Base-by-base conservation (phyloP, 306 rosid species). In the Hippophae rhamnoides region DNA sequence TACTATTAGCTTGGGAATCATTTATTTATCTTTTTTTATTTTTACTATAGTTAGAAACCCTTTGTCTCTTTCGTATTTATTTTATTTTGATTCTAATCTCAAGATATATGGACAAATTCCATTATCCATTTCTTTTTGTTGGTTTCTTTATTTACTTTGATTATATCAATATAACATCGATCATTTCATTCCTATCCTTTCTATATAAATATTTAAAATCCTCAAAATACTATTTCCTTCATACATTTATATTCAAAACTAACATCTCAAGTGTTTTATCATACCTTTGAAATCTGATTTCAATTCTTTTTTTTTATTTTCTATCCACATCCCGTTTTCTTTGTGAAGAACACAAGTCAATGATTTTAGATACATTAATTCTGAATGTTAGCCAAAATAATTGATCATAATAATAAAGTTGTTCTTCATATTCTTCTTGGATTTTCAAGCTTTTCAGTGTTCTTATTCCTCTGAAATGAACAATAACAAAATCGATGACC, bases 221-320 rank as follows among this genome's bases (percentile, higher is more conserved):
- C 25, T 53, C 14, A 53, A 2, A 41, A 63, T 61, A 60, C 72
- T 48, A 47, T 65, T 74, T 71, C 58, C 45, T 58, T 10, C 70
- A 12, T 67, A 75, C 78, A 76, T 56, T 60, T 49, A 54, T 78
- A 73, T 76, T 70, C 85, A 84, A 71, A 72, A 70, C 85, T 78
- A 82, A 53, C 41, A 58, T 62, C 51, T 54, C 31, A 87, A 80
- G 86, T 73, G 73, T 72, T 79, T 60, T 47, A 70, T 44, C 72
- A 61, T 71, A 49, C 79, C 71, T 64, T 65, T 64, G 31, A 57
- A 62, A 61, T 61, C 60, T 11, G 62, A 74, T 58, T 74, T 72
- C 70, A 63, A 18, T 58, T 50, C 10, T 6, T 61, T 46, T 6
- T 61, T 46, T 57, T 11, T 11, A 52, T 14, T 13, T 50, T 52